A percentile compares a stretch with the other conserved stretches of the same genome.
Evolutionary conservation across 202 grass and related monocot genomes (phyloP).

Genomic region (Panicum virgatum): DNA sequence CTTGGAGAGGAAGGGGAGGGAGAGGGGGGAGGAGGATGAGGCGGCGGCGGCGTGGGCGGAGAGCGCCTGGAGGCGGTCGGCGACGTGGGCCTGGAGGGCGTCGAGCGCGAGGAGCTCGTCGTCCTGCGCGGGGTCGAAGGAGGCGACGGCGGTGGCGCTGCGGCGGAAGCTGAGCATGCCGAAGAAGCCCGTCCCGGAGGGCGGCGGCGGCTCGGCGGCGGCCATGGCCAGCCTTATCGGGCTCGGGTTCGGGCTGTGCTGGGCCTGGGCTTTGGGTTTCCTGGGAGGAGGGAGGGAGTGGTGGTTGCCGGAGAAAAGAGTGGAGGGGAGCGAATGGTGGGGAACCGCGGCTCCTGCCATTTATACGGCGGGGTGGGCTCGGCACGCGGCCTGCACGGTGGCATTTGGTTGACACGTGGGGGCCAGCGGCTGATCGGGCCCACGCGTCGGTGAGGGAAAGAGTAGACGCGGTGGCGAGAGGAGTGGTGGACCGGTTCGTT

Average conservation of each 20-base stretch:
- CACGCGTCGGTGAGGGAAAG: background rate
- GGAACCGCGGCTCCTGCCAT: background rate
- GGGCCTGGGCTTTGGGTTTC: background rate
- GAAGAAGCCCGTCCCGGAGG: constrained; percentile 48
- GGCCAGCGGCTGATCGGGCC: rapidly evolving
- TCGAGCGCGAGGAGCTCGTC: constrained; percentile 67
- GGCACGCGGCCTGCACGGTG: rapidly evolving
- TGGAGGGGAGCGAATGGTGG: constrained; percentile 44
- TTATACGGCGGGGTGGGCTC: constrained; percentile 11
- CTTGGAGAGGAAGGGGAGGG: constrained; percentile 72
- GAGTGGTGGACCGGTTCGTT: constrained; percentile 49
- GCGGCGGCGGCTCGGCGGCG: constrained; percentile 43
- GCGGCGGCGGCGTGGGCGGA: background rate
- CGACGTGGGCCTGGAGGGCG: constrained; percentile 70
- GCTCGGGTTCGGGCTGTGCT: background rate
- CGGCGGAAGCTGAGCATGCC: constrained; percentile 84
- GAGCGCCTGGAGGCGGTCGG: constrained; percentile 56
- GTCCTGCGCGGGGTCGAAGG: constrained; percentile 67
- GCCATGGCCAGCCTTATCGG: constrained; percentile 40
- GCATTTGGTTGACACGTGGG: background rate
- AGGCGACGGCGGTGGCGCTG: constrained; percentile 60
- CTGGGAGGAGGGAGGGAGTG: background rate
- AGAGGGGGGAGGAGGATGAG: too few species aligned
- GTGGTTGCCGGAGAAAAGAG: background rate
- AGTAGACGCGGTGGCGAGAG: background rate